Conservation (phyloP, 805 yeast genomes). For the Ogataea philodendri region DNA sequence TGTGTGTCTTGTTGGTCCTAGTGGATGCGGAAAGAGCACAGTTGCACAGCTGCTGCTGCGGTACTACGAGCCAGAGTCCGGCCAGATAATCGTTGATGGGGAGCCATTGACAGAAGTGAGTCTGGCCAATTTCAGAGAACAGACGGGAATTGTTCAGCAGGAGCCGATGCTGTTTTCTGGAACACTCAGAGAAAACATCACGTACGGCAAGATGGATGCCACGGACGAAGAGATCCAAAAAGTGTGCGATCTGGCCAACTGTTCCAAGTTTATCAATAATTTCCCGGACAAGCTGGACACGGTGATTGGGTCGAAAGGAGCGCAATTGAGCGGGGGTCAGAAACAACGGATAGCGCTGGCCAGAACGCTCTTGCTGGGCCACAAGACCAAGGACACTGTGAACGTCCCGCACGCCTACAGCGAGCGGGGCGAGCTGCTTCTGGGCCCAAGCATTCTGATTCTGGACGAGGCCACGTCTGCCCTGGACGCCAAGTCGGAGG, state of each 20-base stretch:
- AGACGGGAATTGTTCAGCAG: conserved; percentile 88
- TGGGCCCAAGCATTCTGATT: conserved; percentile 72
- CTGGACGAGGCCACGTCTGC: conserved; percentile 96
- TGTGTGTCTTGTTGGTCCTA: conserved; percentile 93
- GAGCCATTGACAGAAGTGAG: conserved; percentile 62
- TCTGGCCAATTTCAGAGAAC: conserved; percentile 67
- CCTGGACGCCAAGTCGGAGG: conserved; percentile 83
- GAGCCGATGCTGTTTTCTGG: conserved; percentile 91
- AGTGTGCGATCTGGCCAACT: conserved; percentile 72
- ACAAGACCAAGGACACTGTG: conserved; percentile 19
- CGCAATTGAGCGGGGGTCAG: conserved; percentile 93
- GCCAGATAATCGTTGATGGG: conserved; percentile 63
- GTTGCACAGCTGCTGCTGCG: conserved; percentile 75
- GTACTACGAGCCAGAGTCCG: conserved; percentile 75
- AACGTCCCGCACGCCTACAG: conserved; percentile 19
- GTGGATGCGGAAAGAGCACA: conserved; percentile 95
- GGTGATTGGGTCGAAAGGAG: conserved; percentile 78
- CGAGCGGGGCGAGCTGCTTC: conserved; percentile 24
- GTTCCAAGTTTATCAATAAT: conserved; percentile 60
- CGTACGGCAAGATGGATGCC: conserved; percentile 68
- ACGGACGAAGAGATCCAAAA: conserved; percentile 55
- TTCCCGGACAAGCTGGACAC: conserved; percentile 86
- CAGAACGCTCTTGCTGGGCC: conserved; percentile 65
- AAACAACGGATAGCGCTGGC: conserved; percentile 92
- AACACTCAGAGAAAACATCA: conserved; percentile 75